Base-by-base conservation (phyloP, 2,329 filamentous ascomycete genomes). In the Lasiodiplodia hormozganensis region DNA sequence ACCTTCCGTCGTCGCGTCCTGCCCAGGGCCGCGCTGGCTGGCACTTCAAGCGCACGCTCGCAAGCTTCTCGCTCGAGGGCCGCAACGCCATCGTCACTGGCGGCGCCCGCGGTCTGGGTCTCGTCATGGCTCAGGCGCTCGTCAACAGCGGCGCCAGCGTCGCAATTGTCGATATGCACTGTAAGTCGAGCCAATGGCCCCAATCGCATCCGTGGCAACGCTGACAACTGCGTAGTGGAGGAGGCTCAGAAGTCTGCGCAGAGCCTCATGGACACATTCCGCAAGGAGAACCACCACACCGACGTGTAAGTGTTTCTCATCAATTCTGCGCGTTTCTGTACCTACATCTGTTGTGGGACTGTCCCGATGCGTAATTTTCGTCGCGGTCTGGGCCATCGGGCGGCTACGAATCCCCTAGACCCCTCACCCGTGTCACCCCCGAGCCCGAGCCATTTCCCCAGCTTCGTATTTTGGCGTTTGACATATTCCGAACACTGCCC, bases 91-190 rank as follows among this genome's bases (percentile, higher is more conserved):
- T 97, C 51, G 92, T 98, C 49, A 98, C 95, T 0, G 95, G 95
- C 65, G 95, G 94, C 76, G 95, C 95, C 31, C 87, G 94, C 76
- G 95, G 95, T 8, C 82, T 98, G 69, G 95, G 95, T 49, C 84
- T 97, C 70, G 94, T 96, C 73, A 97, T 98, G 92, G 92, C 91
- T 64, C 94, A 97, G 83, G 94, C 92, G 57, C 88, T 97, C 80
- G 92, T 97, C 65, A 90, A 93, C 65, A 96, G 92, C 66, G 95
- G 95, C 65, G 92, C 93, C 11, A 90, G 97, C 79, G 86, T 97
- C 70, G 95, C 95, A 52, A 92, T 98, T 80, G 93, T 97, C 51
- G 95, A 98, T 79, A 85, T 97, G 83, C 97, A 98, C 82, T 91
- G 92, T 95, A 81, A 73, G 89, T 85, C 31, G n/a, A 57, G 40